Evolutionary conservation across 768 basidiomycete species (phyloP).

Genomic region (Lactarius sp.): DNA sequence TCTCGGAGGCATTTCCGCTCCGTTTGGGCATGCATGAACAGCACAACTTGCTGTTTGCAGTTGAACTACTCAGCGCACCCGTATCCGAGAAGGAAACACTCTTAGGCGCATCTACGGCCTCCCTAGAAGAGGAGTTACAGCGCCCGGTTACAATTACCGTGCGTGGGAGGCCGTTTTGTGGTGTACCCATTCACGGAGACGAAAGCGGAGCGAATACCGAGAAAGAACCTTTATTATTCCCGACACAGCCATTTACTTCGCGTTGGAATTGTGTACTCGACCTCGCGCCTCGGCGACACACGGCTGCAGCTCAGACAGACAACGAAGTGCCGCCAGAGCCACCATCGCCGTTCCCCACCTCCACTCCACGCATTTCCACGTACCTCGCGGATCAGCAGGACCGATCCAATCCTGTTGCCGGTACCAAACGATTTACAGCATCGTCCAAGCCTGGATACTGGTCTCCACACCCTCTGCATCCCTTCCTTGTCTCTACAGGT

Average conservation of each 20-base stretch:
- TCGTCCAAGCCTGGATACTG: conserved; percentile 32
- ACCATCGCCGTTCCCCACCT: conserved; percentile 70
- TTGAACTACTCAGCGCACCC: conserved; percentile 70
- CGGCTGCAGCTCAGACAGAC: conserved; percentile 29
- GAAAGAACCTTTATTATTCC: conserved; percentile 45
- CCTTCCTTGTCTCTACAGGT: conserved; percentile 31
- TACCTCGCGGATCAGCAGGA: conserved; percentile 27
- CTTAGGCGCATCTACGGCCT: conserved; percentile 26
- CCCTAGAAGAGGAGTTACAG: conserved; percentile 21
- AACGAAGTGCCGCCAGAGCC: conserved; percentile 63
- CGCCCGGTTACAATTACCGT: conserved; percentile 54
- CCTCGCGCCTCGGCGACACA: conserved; percentile 41
- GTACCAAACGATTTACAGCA: conserved; percentile 49
- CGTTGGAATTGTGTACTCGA: conserved; percentile 90
- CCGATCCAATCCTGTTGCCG: conserved; percentile 38
- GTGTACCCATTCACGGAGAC: conserved; percentile 1
- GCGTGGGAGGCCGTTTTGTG: conserved; percentile 60
- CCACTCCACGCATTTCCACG: conserved; percentile 19
- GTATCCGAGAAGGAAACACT: conserved; percentile 44
- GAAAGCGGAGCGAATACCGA: conserved; percentile 1
- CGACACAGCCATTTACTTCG: conserved; percentile 73
- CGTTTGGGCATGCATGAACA: conserved; percentile 69
- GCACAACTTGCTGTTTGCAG: conserved; percentile 84
- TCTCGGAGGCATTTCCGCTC: conserved; percentile 58
- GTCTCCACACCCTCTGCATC: conserved; percentile 29